Conservation (phyloP, 352 stramenopile genomes). For the Phytopythium montanum region DNA sequence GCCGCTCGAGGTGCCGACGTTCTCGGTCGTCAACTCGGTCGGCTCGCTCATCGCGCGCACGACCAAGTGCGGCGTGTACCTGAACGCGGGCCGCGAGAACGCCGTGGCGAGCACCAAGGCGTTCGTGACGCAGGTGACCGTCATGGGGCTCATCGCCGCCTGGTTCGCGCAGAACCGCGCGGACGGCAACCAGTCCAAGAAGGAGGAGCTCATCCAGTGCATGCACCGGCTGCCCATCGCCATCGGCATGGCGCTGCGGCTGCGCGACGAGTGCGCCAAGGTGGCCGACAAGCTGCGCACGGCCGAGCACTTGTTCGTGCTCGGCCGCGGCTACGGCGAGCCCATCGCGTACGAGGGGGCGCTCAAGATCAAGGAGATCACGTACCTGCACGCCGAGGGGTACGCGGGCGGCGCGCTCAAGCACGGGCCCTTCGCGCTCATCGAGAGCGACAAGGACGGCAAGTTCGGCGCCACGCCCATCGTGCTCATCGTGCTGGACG, state of each 20-base stretch:
- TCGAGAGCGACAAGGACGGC: conserved; percentile 92
- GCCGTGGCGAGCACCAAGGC: conserved; percentile 98
- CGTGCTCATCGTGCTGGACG: conserved; percentile 96
- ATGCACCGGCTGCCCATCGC: conserved; percentile 96
- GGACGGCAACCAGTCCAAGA: conserved; percentile 82
- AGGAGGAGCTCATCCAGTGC: conserved; percentile 91
- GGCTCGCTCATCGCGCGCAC: conserved; percentile 96
- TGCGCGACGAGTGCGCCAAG: conserved; percentile 86
- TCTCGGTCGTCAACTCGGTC: conserved; percentile 97
- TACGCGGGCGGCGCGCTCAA: conserved; percentile 98
- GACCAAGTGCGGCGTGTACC: conserved; percentile 95
- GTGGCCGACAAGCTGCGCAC: conserved; percentile 86
- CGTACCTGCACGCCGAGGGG: conserved; percentile 97
- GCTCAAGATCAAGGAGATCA: conserved; percentile 99
- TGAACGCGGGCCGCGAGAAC: conserved; percentile 97
- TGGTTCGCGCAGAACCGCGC: conserved; percentile 91
- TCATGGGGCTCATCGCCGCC: conserved; percentile 87
- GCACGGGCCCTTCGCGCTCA: conserved; percentile 98
- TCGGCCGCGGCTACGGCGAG: conserved; percentile 93
- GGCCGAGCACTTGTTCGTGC: conserved; percentile 95
- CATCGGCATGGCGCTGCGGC: conserved; percentile 97
- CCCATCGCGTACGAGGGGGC: conserved; percentile 96
- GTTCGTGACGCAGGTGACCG: conserved; percentile 97
- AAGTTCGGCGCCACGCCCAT: conserved; percentile 96
- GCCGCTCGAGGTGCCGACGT: conserved; percentile 62